Evolutionary conservation across 768 basidiomycete genomes (phyloP).

Genomic region (Russula abietina): DNA sequence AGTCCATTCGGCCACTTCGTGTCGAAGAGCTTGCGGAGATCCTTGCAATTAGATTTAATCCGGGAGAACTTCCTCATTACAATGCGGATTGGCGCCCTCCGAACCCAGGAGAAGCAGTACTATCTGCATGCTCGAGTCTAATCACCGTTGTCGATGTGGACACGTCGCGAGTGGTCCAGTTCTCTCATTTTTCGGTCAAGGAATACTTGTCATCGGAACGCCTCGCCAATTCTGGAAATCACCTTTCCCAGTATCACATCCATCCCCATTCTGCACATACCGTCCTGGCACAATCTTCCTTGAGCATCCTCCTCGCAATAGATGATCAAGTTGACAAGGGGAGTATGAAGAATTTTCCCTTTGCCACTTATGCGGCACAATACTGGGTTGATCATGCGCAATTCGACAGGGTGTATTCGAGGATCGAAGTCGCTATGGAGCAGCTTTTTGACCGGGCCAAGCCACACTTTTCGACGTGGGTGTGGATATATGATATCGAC

Average conservation of each 20-base stretch:
- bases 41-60: not conserved
- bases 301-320: not conserved
- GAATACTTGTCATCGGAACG: not conserved
- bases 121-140: not conserved
- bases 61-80: not conserved
- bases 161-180: not conserved
- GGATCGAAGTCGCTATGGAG: not conserved
- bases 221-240: not conserved
- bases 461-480: not conserved
- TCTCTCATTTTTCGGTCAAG: not conserved
- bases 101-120: not conserved
- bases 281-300: not conserved
- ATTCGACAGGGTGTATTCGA: not conserved
- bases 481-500: slow-evolving; percentile 5
- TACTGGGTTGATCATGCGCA: not conserved
- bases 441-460: not conserved
- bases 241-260: not conserved
- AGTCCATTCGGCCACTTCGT: not conserved
- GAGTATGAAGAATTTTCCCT: not conserved
- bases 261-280: not conserved
- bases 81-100: not conserved
- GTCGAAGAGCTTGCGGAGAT: not conserved
- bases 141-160: not conserved
- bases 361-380: not conserved
- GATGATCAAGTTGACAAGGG: not conserved